These are phyloP conservation scores for Rozella allomycis DNA, from an alignment of 371 early-diverging fungal species.

Conservation along the genomic window DNA sequence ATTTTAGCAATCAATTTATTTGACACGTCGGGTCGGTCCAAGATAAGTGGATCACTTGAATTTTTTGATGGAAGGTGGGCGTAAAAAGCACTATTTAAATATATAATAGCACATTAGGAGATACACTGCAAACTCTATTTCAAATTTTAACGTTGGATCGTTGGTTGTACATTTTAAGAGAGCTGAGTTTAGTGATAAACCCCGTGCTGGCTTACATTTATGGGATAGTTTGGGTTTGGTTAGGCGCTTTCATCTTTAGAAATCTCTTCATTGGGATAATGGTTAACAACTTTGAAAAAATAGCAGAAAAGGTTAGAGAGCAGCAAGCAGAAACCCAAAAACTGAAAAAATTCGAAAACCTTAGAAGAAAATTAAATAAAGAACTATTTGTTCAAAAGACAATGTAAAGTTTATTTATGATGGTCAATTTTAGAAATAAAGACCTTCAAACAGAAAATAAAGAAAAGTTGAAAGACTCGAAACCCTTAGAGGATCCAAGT, in stretches of 20 bases:
- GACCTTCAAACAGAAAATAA: too few relatives aligned
- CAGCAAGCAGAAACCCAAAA: constrained; percentile 5
- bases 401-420: constrained; percentile 4
- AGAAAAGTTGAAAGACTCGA: too few relatives aligned
- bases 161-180: constrained; percentile 9
- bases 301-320: constrained; percentile 8
- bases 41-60: too few relatives aligned
- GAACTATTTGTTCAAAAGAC: constrained; percentile 12
- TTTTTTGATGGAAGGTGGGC: constrained; percentile 6
- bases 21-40: constrained; percentile 6
- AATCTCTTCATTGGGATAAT: constrained; percentile 25
- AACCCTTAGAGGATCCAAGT: too few relatives aligned
- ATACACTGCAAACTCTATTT: constrained; percentile 10
- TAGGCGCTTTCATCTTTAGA: constrained; percentile 19
- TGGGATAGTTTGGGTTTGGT: constrained; percentile 15
- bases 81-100: constrained; percentile 1
- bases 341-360: constrained; percentile 8
- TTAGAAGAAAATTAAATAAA: constrained; percentile 12
- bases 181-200: constrained; percentile 2
- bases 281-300: constrained; percentile 18
- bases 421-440: too few relatives aligned
- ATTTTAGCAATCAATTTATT: constrained; percentile 12
- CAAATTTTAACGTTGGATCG: constrained; percentile 16
- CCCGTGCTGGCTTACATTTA: constrained; percentile 8
- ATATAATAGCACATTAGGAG: constrained; percentile 7